phyloP scores from a whole-genome alignment of 116 monocot genomes.

The Posidonia oceanica region DNA sequence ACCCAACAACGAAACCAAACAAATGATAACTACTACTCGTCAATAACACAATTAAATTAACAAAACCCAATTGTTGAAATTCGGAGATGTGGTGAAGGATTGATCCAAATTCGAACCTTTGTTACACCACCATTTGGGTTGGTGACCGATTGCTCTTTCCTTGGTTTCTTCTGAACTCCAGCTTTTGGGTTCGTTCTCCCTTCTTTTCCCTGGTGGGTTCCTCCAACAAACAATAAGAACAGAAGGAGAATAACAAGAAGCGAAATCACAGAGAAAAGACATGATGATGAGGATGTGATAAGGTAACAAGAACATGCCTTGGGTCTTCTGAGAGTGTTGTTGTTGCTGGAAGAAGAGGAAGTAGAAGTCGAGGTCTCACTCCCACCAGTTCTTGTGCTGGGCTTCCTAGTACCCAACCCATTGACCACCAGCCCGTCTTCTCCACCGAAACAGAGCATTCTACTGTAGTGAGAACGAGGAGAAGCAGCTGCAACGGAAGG shows the following conservation, averaged over 20 bases:
- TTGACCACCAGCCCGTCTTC: background rate
- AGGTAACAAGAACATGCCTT: conserved; percentile 4
- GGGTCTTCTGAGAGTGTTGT: background rate
- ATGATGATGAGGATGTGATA: too few relatives aligned
- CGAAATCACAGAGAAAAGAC: background rate
- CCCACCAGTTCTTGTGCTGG: background rate
- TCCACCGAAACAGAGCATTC: conserved; percentile 7
- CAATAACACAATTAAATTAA: background rate
- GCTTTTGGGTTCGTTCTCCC: background rate
- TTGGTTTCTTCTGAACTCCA: conserved; percentile 5
- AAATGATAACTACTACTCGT: background rate
- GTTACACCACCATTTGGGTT: background rate
- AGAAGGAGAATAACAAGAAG: background rate
- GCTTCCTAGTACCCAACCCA: background rate
- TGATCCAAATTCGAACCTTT: background rate
- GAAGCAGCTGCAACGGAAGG: background rate
- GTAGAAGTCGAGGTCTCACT: background rate
- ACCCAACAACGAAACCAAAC: background rate
- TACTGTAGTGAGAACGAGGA: background rate
- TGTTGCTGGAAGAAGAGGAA: conserved; percentile 4
- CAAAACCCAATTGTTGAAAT: background rate
- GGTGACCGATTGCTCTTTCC: background rate
- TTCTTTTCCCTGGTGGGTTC: background rate
- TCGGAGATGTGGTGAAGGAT: background rate
- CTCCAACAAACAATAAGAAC: background rate